Evolutionary conservation across 1,284 basidiomycete species (phyloP), one percentile per base, ranked within the genome.

Genomic region (Cryptococcus floricola): DNA sequence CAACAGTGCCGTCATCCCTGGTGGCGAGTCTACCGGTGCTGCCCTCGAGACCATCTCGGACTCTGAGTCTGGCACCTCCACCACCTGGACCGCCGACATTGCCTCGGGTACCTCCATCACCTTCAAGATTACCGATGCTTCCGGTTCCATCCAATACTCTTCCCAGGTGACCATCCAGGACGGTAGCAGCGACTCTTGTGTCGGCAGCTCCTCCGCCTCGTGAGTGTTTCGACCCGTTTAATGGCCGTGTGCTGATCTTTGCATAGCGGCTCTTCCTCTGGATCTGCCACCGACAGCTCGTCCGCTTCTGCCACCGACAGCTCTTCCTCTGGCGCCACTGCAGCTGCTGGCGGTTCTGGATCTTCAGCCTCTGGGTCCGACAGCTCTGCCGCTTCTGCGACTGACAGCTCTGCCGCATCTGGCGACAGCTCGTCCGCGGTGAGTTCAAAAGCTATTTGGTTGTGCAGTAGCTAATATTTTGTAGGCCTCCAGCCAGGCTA

Each of bases 51-150:
- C 45, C 41, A 53, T 71, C 53, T 54, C 50, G 48, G 43, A 46
- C 39, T 19, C 27, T 27, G 52, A 58, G 19, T 41, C 39, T 18
- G 81, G 77, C 3, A 84, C 73, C 28, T 72, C 67, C 43, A 67
- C 79, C 65, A 87, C 86, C 13, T 91, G 88, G 88, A 74, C 44
- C 16, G 85, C 84, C 50, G 80, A 87, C 70, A 66, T 89, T 25
- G 62, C 71, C 2, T 50, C 76, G 2, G 81, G 80, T 41, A 83
- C 82, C 19, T 55, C 56, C 23, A 57, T 77, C 64, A 67, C 65
- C 58, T 47, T 74, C 58, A 62, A 63, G 51, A n/a, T 73, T 41
- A 67, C 64, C 49, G 74, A 73, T 62, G 31, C 64, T 25, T 50
- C 48, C n/a, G 89, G 88, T 39, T 39, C 65, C 4, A 72, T 71